Conservation (phyloP, 805 yeast species). For the Candida sithepensis region DNA sequence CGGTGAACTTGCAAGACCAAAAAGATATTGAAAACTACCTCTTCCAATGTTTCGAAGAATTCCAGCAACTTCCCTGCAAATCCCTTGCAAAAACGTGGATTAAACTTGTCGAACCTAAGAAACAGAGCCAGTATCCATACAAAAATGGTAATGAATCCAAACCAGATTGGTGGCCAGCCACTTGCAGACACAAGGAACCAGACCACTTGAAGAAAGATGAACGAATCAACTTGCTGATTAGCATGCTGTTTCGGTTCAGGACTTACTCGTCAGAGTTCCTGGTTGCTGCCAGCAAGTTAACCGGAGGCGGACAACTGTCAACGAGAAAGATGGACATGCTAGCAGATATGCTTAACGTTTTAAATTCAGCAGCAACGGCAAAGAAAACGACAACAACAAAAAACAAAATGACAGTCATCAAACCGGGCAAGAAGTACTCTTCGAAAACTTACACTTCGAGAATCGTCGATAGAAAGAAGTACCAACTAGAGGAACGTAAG, state of each 20-base stretch:
- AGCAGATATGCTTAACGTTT: conserved; percentile 21
- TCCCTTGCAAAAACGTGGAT: conserved; percentile 66
- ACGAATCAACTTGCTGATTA: conserved; percentile 46
- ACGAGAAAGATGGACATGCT: conserved; percentile 21
- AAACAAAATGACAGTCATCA: conserved; percentile 24
- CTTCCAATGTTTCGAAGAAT: conserved; percentile 31
- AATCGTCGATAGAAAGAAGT: conserved; percentile 6
- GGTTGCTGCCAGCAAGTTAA: conserved; percentile 17
- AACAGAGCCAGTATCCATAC: conserved; percentile 63
- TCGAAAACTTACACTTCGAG: conserved; percentile 21
- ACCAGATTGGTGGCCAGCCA: conserved; percentile 72
- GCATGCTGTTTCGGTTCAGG: conserved; percentile 32
- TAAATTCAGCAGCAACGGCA: too few relatives aligned
- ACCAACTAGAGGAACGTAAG: background rate
- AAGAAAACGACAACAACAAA: too few relatives aligned
- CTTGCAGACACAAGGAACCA: conserved; percentile 63
- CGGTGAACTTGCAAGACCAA: conserved; percentile 17
- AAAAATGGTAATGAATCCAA: conserved; percentile 43
- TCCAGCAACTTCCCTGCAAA: conserved; percentile 58
- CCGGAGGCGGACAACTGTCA: conserved; percentile 18
- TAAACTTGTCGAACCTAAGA: conserved; percentile 58
- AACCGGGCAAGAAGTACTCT: conserved; percentile 32
- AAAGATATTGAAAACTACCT: conserved; percentile 22
- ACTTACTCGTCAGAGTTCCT: conserved; percentile 18
- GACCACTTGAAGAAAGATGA: conserved; percentile 65